Percentiles rank a stretch among this genome's conserved stretches.
phyloP scores from a whole-genome alignment of 2,329 filamentous ascomycete species.

The Trichoderma guizhouense region DNA sequence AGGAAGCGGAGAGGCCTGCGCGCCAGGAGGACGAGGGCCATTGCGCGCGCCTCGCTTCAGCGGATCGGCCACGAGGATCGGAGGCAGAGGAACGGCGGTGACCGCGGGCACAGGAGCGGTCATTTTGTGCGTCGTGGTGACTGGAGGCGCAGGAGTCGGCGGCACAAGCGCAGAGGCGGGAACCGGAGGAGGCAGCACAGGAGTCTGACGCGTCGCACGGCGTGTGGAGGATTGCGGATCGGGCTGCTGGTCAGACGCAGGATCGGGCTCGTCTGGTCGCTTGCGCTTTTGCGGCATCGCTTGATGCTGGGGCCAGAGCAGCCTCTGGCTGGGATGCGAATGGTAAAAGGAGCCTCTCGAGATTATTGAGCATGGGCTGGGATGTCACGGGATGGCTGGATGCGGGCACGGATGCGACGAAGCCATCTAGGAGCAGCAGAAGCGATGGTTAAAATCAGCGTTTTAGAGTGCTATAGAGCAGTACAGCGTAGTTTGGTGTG shows the following conservation, averaged over 20 bases:
- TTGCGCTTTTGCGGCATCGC: constrained; percentile 40
- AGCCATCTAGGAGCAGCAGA: constrained; percentile 8
- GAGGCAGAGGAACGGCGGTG: constrained; percentile 18
- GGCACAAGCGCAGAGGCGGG: constrained; percentile 22
- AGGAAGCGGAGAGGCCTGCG: not conserved
- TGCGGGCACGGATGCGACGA: not conserved
- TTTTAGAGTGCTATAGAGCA: not conserved
- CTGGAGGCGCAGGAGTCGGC: not conserved
- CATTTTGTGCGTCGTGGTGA: constrained; percentile 1
- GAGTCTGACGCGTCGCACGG: constrained; percentile 40
- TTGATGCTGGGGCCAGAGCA: not conserved
- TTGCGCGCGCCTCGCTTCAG: constrained; percentile 12
- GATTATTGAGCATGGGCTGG: not conserved
- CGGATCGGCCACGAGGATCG: constrained; percentile 7
- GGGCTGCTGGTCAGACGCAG: constrained; percentile 25
- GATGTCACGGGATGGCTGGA: constrained; percentile 2
- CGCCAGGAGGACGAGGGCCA: not conserved
- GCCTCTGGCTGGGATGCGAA: not conserved
- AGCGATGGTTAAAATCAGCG: not conserved
- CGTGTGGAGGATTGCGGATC: constrained; percentile 28
- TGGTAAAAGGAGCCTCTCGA: not conserved
- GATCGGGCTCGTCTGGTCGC: constrained; percentile 29
- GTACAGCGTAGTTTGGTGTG: not conserved
- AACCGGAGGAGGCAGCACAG: constrained; percentile 30
- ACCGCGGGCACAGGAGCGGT: constrained; percentile 1